These are phyloP conservation scores for Blumeria graminis DNA, from an alignment of 2,329 filamentous ascomycete genomes.

Conservation along the genomic window DNA sequence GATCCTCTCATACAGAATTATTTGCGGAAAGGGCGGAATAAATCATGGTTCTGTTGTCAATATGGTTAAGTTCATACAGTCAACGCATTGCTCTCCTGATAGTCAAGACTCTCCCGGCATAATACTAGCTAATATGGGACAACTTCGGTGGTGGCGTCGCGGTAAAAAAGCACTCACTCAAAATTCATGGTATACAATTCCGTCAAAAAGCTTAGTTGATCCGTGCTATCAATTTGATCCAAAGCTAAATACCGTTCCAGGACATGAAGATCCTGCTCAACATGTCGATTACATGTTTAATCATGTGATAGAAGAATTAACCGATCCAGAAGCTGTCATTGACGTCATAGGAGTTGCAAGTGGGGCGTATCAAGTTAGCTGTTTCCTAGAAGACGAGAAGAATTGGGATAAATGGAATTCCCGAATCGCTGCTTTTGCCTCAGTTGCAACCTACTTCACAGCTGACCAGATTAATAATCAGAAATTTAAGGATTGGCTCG, in stretches of 20 bases:
- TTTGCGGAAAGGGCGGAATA: conserved; percentile 39
- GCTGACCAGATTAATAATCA: conserved; percentile 19
- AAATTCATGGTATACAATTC: conserved; percentile 29
- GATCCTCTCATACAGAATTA: conserved; percentile 43
- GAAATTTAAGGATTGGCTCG: conserved; percentile 25
- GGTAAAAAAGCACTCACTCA: conserved; percentile 34
- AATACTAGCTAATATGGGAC: conserved; percentile 54
- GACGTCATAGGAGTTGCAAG: conserved; percentile 51
- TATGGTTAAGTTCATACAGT: conserved; percentile 26
- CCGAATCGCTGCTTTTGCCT: conserved; percentile 23
- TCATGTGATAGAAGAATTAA: conserved; percentile 27
- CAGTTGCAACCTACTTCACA: conserved; percentile 24
- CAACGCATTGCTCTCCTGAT: conserved; percentile 1
- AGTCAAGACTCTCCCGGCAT: conserved; percentile 27
- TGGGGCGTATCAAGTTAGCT: conserved; percentile 31
- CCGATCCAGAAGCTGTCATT: conserved; percentile 27
- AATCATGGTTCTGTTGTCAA: conserved; percentile 45
- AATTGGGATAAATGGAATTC: conserved; percentile 23
- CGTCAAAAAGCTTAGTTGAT: conserved; percentile 38
- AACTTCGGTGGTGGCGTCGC: conserved; percentile 52
- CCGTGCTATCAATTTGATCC: conserved; percentile 25
- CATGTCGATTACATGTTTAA: conserved; percentile 49
- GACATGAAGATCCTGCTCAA: conserved; percentile 28
- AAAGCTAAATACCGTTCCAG: conserved; percentile 34
- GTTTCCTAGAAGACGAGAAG: conserved; percentile 31